phyloP scores from a whole-genome alignment of 2,329 filamentous ascomycete genomes.

The Monosporascus sp. region DNA sequence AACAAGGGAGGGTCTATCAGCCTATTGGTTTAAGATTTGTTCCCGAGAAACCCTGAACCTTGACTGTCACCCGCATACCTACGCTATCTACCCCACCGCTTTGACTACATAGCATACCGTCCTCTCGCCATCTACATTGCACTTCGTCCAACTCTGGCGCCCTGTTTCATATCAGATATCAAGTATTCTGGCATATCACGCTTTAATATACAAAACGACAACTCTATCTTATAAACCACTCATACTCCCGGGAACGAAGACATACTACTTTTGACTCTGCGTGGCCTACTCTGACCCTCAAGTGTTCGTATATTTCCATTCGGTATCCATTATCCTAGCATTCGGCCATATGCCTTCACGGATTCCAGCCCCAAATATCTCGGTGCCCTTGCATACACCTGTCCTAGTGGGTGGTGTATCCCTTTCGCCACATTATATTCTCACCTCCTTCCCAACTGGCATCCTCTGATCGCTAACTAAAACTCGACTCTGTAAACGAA shows the following conservation, averaged over 20 bases:
- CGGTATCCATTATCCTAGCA: neutral
- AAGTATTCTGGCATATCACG: neutral
- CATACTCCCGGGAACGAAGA: neutral
- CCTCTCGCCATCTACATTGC: neutral
- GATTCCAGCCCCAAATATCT: neutral
- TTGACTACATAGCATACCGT: constrained; percentile 6
- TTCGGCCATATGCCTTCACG: neutral
- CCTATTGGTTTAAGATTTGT: constrained; percentile 1
- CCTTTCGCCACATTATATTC: neutral
- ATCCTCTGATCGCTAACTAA: constrained; percentile 6
- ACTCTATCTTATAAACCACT: neutral
- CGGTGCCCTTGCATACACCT: neutral
- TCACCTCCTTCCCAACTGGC: neutral
- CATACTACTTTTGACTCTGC: neutral
- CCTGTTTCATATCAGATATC: neutral
- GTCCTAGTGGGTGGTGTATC: no score
- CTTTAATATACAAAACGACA: neutral
- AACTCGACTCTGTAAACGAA: constrained; percentile 3
- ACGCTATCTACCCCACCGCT: constrained; percentile 13
- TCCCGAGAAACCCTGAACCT: constrained; percentile 8
- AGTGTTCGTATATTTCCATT: constrained; percentile 1
- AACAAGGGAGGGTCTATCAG: constrained; percentile 8
- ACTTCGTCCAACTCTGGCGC: neutral
- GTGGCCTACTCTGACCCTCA: neutral
- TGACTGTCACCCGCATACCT: constrained; percentile 14